Base-by-base conservation (phyloP, 345 rosid genomes). In the Orychophragmus violaceus region DNA sequence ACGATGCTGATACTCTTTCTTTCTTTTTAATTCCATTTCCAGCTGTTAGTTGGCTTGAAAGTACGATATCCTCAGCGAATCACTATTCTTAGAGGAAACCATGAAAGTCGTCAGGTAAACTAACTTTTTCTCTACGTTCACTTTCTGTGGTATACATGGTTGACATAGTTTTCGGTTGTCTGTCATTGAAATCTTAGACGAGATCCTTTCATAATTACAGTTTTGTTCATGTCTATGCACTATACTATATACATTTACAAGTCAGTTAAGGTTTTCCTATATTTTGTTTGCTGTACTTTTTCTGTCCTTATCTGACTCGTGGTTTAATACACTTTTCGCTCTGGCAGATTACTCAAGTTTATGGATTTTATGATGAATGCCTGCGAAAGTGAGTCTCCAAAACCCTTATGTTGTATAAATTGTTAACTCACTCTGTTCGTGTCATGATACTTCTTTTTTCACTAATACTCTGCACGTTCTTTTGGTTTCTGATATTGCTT, bases 331-430 rank as follows among this genome's bases (percentile, higher is more conserved):
- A 45, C 17, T 52, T 30, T 51, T 35, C 10, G 30, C 49, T 35
- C 52, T 82, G 75, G 65, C 97, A 93, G 98, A 93, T 93, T 62
- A 93, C 98, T 75, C 98, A 93, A 76, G 98, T 93, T 76, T 93
- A 93, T 78, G 98, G 98, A 60, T 93, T 93, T 78, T 93, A 93
- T 71, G 98, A 93, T 42, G 98, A 93, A 77, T 93, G 98, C 61
- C 85, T 93, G 62, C 82, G 98, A 67, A 93, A 93, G 98, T 93
- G 78, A 90, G 98, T 90, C 74, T 74, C 74, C 71, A 12, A 66
- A 29, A 59, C 32, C 29, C 5, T 19, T 57, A 35, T 64, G 46
- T 19, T 36, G 42, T 33, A 36, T 36, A 41, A n/a, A 39, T 21
- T 62, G 54, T 10, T 30, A 21, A 61, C 68, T 29, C 22, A 2